These are phyloP conservation scores for Cystobasidium tubakii DNA, from an alignment of 768 basidiomycete species.

Conservation along the genomic window DNA sequence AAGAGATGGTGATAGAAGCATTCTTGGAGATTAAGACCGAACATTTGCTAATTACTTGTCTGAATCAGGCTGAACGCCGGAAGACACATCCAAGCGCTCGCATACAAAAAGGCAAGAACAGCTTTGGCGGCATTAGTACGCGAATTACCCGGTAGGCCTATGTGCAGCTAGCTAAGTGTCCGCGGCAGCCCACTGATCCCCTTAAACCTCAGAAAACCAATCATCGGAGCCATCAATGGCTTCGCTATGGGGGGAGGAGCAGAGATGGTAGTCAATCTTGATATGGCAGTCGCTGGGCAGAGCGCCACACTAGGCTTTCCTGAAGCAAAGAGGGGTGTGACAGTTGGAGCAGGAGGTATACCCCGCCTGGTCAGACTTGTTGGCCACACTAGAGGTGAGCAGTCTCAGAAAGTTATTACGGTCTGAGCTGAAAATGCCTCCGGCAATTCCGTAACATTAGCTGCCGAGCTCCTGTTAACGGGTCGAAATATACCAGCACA, in stretches of 20 bases:
- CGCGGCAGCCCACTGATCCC: background rate
- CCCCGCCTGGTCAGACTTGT: background rate
- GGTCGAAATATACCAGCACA: conserved; percentile 64
- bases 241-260: conserved; percentile 41
- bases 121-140: conserved; percentile 34
- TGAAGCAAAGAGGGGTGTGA: conserved; percentile 41
- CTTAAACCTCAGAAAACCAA: conserved; percentile 39
- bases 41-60: background rate
- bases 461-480: conserved; percentile 68
- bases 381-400: conserved; percentile 15
- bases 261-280: conserved; percentile 39
- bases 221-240: conserved; percentile 45
- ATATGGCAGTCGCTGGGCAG: conserved; percentile 41
- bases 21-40: background rate
- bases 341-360: conserved; percentile 4
- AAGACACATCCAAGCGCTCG: background rate
- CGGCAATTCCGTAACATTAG: conserved; percentile 46
- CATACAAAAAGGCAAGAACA: conserved; percentile 16
- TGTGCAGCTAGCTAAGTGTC: conserved; percentile 30
- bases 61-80: conserved; percentile 6
- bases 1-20: conserved; percentile 6
- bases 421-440: conserved; percentile 35
- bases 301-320: conserved; percentile 42
- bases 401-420: conserved; percentile 28
- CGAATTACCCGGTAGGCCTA: conserved; percentile 24